Evolutionary conservation across 768 basidiomycete genomes (phyloP), one percentile per base, ranked within the genome.

Genomic region (Leccinum rimulosum): DNA sequence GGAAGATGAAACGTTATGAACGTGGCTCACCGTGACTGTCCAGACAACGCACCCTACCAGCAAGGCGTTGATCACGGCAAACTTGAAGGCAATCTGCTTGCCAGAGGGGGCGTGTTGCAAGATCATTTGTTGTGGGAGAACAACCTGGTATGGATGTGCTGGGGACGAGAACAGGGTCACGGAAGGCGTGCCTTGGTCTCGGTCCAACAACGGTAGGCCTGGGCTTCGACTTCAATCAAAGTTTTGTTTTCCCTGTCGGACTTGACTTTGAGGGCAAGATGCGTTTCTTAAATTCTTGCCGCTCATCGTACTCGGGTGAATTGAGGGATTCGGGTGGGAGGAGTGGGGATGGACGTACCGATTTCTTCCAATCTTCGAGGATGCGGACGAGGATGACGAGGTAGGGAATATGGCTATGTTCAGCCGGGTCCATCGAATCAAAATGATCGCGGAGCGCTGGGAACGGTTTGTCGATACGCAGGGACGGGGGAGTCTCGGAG

Each of bases 381-480:
- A 84, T 86, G n/a, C 87, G 87, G 40, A 98, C 88, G 40, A 98
- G 85, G 59, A 98, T 88, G 58, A 93, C 77, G 51, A 96, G 87
- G 66, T 91, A 97, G 0, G 97, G 95, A 35, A 98, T 77, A 70
- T 99, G 96, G 0, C 83, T 83, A 68, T 97, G 94, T 54, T 94
- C 90, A 11, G 91, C 94, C 25, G 86, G 84, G 70, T 98, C 95
- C 84, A 98, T 85, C 27, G 78, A 76, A n/a, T 81, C 81, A 59
- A 95, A 82, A 71, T 91, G 87, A 54, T 89, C 80, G 56, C 88
- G 79, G 6, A 99, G 83, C 0, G 84, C 82, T 0, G 91, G 87
- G 80, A 98, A 98, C 0, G 97, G 89, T 59, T 86, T 84, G 75
- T 95, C 92, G 64, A 98, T 87, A 43, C 94, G 88, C 2, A 98